These are phyloP conservation scores for Lotmaria passim DNA, from an alignment of 208 protist species.

Conservation along the genomic window DNA sequence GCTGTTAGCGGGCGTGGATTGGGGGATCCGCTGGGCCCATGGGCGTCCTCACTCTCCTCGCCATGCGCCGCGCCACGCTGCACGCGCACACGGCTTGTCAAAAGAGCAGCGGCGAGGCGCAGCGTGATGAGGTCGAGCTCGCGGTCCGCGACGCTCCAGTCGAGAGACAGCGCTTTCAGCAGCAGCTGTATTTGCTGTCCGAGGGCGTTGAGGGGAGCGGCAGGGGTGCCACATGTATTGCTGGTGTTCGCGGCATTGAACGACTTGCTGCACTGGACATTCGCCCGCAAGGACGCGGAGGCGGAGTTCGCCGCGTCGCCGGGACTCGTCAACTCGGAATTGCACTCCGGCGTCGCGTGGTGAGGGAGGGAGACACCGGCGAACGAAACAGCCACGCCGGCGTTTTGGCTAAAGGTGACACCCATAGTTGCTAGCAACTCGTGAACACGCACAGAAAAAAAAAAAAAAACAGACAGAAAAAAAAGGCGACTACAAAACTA, in stretches of 20 bases:
- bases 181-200: constrained; percentile 14
- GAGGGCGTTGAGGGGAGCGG: not conserved
- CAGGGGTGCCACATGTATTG: not conserved
- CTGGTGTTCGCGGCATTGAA: not conserved
- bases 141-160: constrained; percentile 24
- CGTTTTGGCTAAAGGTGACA: constrained; percentile 17
- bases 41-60: not conserved
- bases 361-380: not conserved
- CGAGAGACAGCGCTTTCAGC: constrained; percentile 15
- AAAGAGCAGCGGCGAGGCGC: constrained; percentile 11
- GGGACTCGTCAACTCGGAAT: not conserved
- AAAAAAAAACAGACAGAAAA: too few relatives aligned
- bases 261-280: not conserved
- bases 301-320: not conserved
- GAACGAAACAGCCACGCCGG: not conserved
- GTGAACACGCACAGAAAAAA: not conserved
- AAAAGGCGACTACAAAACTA: not conserved
- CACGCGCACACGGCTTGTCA: constrained; percentile 26
- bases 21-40: not conserved
- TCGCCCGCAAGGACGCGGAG: not conserved
- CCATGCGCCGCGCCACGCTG: not conserved
- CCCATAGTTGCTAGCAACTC: constrained; percentile 3
- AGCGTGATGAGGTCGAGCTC: constrained; percentile 23
- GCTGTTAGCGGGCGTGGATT: not conserved
- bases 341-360: not conserved